Base-by-base conservation (phyloP, 257 asterid genomes). In the Lycium barbarum region DNA sequence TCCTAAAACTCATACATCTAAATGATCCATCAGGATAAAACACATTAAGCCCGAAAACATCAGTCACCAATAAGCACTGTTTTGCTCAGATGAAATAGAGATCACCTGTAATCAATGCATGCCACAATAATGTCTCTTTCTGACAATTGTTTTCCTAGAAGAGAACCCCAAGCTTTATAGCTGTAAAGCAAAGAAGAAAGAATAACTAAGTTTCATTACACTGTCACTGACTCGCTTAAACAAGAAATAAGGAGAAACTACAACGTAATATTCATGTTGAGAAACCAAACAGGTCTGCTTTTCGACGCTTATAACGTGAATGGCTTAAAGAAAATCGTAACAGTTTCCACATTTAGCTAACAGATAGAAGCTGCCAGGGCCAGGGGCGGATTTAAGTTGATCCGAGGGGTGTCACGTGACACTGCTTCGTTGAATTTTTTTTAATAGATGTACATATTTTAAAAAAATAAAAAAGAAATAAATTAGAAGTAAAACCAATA, bases 141-240 rank as follows among this genome's bases (percentile, higher is more conserved):
- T 85, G 98, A 90, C 88, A 97, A 86, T 86, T 94, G 98, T 54
- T 88, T 92, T 79, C 98, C 99, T 83, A 97, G 88, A 88, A 97
- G 98, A 84, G 98, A 94, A 87, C 99, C 99, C 98, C 99, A 97
- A 49, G 99, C 99, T 92, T 97, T 97, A 88, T 97, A 97, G 55
- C 99, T 97, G 97, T 78, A 71, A 67, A 84, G 65, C 67, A 26
- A 67, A 73, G 36, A 4, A 55, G 90, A 86, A 85, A 82, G 61
- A 79, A 71, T 61, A 66, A 84, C 38, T 53, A 61, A 22, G 47
- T 65, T 22, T 35, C 59, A 82, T 49, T 54, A n/a, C 54, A 22
- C 43, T 47, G 26, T 20, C 45, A 33, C 49, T 20, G 62, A 58
- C 45, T 53, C 10, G 35, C 79, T 70, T 47, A 35, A 20, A 49